A percentile compares a stretch with the other conserved stretches of the same genome.
phyloP scores from a whole-genome alignment of 805 yeast species.

The Saccharomycopsis schoenii region DNA sequence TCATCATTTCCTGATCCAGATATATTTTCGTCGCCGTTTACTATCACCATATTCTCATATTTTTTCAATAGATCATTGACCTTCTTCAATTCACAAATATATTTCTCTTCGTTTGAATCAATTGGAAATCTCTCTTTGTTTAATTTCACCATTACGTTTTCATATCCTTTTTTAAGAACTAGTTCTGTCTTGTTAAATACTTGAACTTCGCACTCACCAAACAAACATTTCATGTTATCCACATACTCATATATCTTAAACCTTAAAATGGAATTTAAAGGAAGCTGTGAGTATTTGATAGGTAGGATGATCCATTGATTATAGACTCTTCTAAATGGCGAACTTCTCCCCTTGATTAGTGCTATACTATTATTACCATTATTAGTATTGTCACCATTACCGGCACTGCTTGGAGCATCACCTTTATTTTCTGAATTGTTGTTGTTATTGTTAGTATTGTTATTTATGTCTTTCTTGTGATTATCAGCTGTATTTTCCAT shows the following conservation, averaged over 20 bases:
- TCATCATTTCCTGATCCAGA: neutral
- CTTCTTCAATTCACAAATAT: conserved; percentile 10
- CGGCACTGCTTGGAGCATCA: conserved; percentile 3
- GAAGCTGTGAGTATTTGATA: conserved; percentile 60
- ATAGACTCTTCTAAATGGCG: conserved; percentile 39
- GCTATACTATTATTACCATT: neutral
- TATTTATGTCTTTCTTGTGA: neutral
- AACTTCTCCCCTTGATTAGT: neutral
- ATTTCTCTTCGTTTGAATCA: conserved; percentile 14
- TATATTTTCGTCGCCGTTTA: conserved; percentile 12
- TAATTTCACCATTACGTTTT: conserved; percentile 44
- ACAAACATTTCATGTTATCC: conserved; percentile 39
- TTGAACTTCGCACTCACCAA: conserved; percentile 51
- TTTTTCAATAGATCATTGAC: conserved; percentile 11
- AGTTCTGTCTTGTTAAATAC: conserved; percentile 49
- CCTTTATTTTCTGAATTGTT: neutral
- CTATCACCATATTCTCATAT: conserved; percentile 7
- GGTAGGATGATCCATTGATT: conserved; percentile 68
- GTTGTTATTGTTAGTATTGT: neutral
- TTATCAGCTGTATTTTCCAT: neutral
- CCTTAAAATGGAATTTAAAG: conserved; percentile 47
- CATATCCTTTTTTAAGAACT: conserved; percentile 64
- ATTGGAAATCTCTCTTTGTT: conserved; percentile 33
- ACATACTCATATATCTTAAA: conserved; percentile 62
- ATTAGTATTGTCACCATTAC: neutral